phyloP scores from a whole-genome alignment of 345 rosid genomes.

The Garcia nutans region DNA sequence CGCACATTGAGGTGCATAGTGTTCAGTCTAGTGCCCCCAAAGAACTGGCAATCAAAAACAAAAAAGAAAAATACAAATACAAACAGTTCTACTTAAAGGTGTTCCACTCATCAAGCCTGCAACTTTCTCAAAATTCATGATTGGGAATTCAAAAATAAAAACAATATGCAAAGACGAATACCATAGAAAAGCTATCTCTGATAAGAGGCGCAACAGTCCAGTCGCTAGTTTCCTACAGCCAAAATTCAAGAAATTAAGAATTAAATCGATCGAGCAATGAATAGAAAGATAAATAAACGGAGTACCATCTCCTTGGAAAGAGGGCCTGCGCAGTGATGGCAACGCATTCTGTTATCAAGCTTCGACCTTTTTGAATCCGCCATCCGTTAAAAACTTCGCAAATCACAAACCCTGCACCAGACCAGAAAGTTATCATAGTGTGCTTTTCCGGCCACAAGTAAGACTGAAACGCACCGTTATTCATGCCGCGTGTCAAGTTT shows the following conservation, averaged over 20 bases:
- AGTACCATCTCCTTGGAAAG: slow-evolving; percentile 70
- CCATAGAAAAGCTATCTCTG: slow-evolving; percentile 95
- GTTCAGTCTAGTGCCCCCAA: too few species aligned
- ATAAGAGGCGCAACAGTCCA: slow-evolving; percentile 82
- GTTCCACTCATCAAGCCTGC: not conserved
- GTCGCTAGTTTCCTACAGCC: slow-evolving; percentile 72
- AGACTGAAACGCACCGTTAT: not conserved
- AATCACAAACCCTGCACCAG: not conserved
- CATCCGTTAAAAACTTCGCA: slow-evolving; percentile 29
- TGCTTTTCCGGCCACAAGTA: too few species aligned
- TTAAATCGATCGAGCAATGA: not conserved
- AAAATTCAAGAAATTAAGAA: slow-evolving; percentile 3
- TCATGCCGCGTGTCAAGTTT: too few species aligned
- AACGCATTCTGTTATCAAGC: slow-evolving; percentile 33
- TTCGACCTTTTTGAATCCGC: slow-evolving; percentile 32
- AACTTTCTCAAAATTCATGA: not conserved
- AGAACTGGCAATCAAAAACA: too few species aligned
- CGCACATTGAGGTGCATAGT: too few species aligned
- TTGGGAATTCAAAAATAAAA: not conserved
- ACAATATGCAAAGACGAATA: slow-evolving; percentile 16
- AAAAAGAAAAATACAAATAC: not conserved
- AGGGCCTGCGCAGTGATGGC: slow-evolving; percentile 95
- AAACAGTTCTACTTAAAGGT: too few species aligned
- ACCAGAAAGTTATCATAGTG: too few species aligned
- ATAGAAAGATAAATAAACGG: not conserved